These are phyloP conservation scores for Dothidotthia symphoricarpi DNA, from an alignment of 2,329 filamentous ascomycete species.

Conservation along the genomic window DNA sequence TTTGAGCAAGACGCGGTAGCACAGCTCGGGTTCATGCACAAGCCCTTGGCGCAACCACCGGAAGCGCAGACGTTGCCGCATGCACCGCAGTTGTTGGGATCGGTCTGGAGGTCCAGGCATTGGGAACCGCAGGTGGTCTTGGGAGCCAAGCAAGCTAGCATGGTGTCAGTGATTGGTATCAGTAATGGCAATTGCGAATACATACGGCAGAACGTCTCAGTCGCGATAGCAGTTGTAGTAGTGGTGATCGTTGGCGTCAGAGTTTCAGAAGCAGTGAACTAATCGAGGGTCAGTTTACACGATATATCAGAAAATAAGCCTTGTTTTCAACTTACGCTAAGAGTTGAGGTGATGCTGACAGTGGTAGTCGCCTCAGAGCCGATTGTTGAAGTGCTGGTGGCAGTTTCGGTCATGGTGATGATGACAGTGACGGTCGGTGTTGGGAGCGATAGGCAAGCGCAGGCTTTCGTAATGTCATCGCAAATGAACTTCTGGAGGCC, in stretches of 20 bases:
- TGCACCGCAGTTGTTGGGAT: slow-evolving; percentile 8
- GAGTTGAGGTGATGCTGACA: slow-evolving; percentile 5
- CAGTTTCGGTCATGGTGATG: slow-evolving; percentile 5
- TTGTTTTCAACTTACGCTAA: not conserved
- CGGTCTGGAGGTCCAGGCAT: slow-evolving; percentile 9
- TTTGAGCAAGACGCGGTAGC: not conserved
- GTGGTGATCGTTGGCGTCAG: slow-evolving; percentile 7
- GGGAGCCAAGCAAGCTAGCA: no score
- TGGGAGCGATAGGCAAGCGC: slow-evolving; percentile 10
- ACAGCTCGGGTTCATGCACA: not conserved
- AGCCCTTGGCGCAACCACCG: not conserved
- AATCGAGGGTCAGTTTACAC: no score
- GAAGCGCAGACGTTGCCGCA: slow-evolving; percentile 7
- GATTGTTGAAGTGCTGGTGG: slow-evolving; percentile 3
- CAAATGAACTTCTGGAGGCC: slow-evolving; percentile 8
- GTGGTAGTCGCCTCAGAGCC: slow-evolving; percentile 3
- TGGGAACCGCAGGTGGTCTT: no score
- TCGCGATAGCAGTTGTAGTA: slow-evolving; percentile 7
- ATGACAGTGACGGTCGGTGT: slow-evolving; percentile 4
- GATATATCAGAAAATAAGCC: no score
- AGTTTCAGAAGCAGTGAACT: slow-evolving; percentile 2
- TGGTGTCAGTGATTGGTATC: slow-evolving; percentile 1
- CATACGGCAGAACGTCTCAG: slow-evolving; percentile 7
- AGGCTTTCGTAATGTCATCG: slow-evolving; percentile 7
- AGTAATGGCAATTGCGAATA: no score